Evolutionary conservation across 768 basidiomycete species (phyloP).

Genomic region (Mrakia frigida): DNA sequence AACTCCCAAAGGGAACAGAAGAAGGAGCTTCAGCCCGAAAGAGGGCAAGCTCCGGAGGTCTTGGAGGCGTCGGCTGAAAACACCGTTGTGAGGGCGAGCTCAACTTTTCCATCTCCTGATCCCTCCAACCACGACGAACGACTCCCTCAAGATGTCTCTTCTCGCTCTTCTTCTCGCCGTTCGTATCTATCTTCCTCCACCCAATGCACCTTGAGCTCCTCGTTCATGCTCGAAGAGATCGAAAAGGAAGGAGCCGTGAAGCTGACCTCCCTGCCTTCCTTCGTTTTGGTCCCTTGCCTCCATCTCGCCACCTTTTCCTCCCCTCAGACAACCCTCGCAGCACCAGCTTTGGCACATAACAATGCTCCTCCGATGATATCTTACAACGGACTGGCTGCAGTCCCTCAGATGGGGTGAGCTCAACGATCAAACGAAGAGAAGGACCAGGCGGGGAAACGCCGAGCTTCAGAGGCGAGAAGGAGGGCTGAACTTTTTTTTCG

Average conservation of each 20-base stretch:
- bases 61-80: no score
- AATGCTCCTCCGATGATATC: constrained; percentile 10
- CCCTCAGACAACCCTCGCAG: neutral
- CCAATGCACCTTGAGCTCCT: neutral
- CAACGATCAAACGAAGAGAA: neutral
- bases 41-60: no score
- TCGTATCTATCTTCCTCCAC: no score
- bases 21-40: no score
- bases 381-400: constrained; percentile 23
- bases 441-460: neutral
- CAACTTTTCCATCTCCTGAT: neutral
- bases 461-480: neutral
- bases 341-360: neutral
- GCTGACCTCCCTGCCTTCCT: no score
- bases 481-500: neutral
- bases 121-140: no score
- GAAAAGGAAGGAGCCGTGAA: neutral
- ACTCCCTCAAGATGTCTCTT: neutral
- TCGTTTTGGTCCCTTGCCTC: neutral
- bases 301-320: neutral
- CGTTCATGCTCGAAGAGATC: neutral
- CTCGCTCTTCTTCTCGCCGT: neutral
- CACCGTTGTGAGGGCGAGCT: neutral
- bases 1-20: no score
- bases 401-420: constrained; percentile 28